phyloP scores from a whole-genome alignment of 2,329 filamentous ascomycete genomes.

The Coccinonectria pachysandricola region DNA sequence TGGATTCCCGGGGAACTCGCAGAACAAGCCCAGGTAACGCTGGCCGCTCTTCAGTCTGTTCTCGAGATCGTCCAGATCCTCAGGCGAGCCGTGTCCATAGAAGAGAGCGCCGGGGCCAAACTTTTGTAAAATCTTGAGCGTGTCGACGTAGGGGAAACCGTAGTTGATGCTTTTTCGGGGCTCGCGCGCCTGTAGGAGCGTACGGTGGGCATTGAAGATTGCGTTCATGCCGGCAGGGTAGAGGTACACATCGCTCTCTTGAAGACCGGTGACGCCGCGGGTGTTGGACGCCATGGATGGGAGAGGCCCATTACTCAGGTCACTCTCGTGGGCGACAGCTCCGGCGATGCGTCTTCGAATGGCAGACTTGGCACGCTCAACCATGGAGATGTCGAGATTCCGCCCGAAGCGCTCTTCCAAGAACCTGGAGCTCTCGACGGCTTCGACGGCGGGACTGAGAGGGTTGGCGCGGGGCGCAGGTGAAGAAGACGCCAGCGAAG shows the following conservation, averaged over 20 bases:
- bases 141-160: slow-evolving; percentile 97
- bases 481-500: slow-evolving; percentile 6
- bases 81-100: slow-evolving; percentile 68
- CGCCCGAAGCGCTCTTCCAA: slow-evolving; percentile 91
- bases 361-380: slow-evolving; percentile 73
- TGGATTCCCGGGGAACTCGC: slow-evolving; percentile 91
- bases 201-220: slow-evolving; percentile 80
- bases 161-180: slow-evolving; percentile 72
- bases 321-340: slow-evolving; percentile 62
- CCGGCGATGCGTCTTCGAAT: slow-evolving; percentile 83
- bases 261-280: slow-evolving; percentile 53
- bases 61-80: slow-evolving; percentile 79
- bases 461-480: slow-evolving; percentile 9
- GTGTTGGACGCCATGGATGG: slow-evolving; percentile 30
- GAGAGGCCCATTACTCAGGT: slow-evolving; percentile 26
- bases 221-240: slow-evolving; percentile 90
- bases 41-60: slow-evolving; percentile 59
- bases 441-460: slow-evolving; percentile 24
- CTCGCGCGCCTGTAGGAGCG: slow-evolving; percentile 54
- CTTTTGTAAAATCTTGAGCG: slow-evolving; percentile 87
- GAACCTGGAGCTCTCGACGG: slow-evolving; percentile 64
- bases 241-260: slow-evolving; percentile 80
- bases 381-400: slow-evolving; percentile 72
- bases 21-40: slow-evolving; percentile 73
- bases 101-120: slow-evolving; percentile 85